Percentiles rank a stretch among this genome's conserved stretches.
These are phyloP conservation scores for Hymenotorrendiella dingleyae DNA, from an alignment of 2,329 filamentous ascomycete species.

Conservation along the genomic window DNA sequence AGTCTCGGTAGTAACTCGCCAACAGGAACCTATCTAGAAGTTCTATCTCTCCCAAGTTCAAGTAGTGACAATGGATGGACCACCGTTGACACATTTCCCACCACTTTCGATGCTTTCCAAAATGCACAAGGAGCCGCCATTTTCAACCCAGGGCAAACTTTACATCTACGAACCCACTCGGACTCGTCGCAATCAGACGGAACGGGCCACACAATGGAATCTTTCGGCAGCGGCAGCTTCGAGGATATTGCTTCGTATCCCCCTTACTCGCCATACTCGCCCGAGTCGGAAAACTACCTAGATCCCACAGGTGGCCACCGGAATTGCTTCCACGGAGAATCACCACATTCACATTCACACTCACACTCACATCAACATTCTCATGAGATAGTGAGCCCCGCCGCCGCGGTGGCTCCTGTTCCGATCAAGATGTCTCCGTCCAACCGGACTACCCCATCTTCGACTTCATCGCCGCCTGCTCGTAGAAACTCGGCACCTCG, in stretches of 20 bases:
- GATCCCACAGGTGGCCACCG: slow-evolving; percentile 54
- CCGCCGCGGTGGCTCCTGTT: slow-evolving; percentile 62
- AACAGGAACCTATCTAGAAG: slow-evolving; percentile 76
- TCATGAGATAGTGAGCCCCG: slow-evolving; percentile 58
- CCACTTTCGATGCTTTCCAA: slow-evolving; percentile 63
- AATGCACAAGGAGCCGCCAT: slow-evolving; percentile 57
- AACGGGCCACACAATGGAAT: slow-evolving; percentile 46
- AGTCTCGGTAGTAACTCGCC: slow-evolving; percentile 60
- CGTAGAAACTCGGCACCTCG: slow-evolving; percentile 68
- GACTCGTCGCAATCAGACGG: slow-evolving; percentile 76
- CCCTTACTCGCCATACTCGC: slow-evolving; percentile 74
- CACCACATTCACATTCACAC: slow-evolving; percentile 39
- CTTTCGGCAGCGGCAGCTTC: slow-evolving; percentile 71
- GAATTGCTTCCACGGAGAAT: slow-evolving; percentile 56
- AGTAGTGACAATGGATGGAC: slow-evolving; percentile 83
- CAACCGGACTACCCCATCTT: slow-evolving; percentile 54
- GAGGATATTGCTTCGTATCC: slow-evolving; percentile 62
- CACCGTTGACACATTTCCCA: slow-evolving; percentile 68
- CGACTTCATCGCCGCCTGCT: slow-evolving; percentile 55
- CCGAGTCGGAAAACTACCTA: slow-evolving; percentile 68
- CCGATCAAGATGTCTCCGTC: slow-evolving; percentile 59
- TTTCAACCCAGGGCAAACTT: slow-evolving; percentile 85
- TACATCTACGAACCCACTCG: slow-evolving; percentile 82
- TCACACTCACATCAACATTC: slow-evolving; percentile 38
- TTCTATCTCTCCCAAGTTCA: slow-evolving; percentile 75